phyloP scores from a whole-genome alignment of 371 early-diverging fungal genomes.

The Dichotomocladium elegans region DNA sequence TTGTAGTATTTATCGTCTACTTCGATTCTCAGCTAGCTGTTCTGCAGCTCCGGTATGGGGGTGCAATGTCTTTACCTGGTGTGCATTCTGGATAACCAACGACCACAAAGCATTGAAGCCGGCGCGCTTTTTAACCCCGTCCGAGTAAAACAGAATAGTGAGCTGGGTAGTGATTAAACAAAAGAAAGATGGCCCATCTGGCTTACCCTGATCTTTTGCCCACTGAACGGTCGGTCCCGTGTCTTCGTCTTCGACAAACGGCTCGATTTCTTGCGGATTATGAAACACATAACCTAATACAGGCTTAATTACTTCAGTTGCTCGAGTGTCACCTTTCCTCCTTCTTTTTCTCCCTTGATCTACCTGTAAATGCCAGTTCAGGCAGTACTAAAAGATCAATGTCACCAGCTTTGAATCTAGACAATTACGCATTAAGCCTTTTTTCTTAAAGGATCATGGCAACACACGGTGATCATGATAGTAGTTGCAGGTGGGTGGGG shows the following conservation, averaged over 20 bases:
- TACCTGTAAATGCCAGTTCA: conserved; percentile 76
- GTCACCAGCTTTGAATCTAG: conserved; percentile 50
- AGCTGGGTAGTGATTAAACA: not conserved
- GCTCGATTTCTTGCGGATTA: conserved; percentile 46
- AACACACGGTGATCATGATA: not conserved
- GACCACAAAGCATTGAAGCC: conserved; percentile 56
- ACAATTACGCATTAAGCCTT: not conserved
- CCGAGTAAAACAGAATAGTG: not conserved
- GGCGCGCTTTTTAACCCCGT: too few species aligned
- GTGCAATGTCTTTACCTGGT: not conserved
- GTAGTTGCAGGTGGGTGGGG: not conserved
- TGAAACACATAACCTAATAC: conserved; percentile 63
- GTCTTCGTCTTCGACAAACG: conserved; percentile 54
- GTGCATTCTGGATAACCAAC: conserved; percentile 64
- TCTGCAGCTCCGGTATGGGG: too few species aligned
- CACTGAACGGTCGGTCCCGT: conserved; percentile 57
- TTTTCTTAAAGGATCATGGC: not conserved
- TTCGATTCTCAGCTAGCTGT: not conserved
- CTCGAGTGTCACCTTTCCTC: too few species aligned
- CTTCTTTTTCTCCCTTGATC: too few species aligned
- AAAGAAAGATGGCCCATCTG: not conserved
- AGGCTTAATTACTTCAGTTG: too few species aligned
- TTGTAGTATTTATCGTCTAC: conserved; percentile 44
- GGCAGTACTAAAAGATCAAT: conserved; percentile 69
- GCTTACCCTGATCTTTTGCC: conserved; percentile 40